These are phyloP conservation scores for Zoysia pacifica DNA, from an alignment of 176 grass and related monocot species.

Conservation along the genomic window DNA sequence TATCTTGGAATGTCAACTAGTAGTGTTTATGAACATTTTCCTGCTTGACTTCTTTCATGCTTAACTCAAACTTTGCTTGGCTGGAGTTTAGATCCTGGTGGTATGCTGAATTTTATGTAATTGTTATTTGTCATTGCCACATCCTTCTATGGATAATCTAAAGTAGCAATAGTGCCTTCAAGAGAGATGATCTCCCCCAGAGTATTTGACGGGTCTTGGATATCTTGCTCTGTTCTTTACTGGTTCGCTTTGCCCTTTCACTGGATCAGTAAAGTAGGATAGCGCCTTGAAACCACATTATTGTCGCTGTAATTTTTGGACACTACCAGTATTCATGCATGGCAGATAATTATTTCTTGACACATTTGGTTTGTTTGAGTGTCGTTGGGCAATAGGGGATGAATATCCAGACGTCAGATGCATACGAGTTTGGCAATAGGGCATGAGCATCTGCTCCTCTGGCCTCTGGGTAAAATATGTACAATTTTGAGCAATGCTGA, in stretches of 20 bases:
- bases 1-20: not conserved
- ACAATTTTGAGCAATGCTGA: constrained; percentile 15
- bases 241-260: not conserved
- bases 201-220: not conserved
- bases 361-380: not conserved
- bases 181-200: not conserved
- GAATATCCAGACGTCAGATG: not conserved
- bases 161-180: not conserved
- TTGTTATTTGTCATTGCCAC: constrained; percentile 13
- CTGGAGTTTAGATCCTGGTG: not conserved
- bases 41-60: not conserved
- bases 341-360: not conserved
- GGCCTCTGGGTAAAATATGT: not conserved
- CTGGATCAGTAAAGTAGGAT: not conserved
- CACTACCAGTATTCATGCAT: not conserved
- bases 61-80: not conserved
- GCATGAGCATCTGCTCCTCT: not conserved
- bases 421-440: not conserved
- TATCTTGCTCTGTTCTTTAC: not conserved
- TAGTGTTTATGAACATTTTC: not conserved
- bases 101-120: not conserved
- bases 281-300: not conserved
- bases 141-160: not conserved
- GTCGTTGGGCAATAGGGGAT: not conserved
- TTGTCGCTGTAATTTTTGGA: not conserved